Percentiles rank a stretch among this genome's conserved stretches.
Conservation (phyloP, 2,329 filamentous ascomycete species). For the Cryphonectria carpinicola region DNA sequence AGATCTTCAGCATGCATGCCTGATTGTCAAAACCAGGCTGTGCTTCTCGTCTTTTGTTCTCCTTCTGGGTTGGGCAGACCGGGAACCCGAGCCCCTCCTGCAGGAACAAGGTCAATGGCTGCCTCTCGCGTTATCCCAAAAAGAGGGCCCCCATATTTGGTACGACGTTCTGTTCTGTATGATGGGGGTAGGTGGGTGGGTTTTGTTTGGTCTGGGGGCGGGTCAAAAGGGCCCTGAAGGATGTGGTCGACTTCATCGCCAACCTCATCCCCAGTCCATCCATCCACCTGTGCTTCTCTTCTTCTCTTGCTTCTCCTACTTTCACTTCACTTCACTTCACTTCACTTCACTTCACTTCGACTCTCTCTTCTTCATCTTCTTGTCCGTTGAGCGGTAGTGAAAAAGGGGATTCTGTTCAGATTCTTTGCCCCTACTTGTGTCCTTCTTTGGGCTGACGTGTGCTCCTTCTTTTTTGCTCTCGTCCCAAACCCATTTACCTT, state of each 20-base stretch:
- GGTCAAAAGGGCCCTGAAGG: not conserved
- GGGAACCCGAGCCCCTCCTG: not conserved
- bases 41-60: not conserved
- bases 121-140: not conserved
- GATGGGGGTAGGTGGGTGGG: not conserved
- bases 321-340: not conserved
- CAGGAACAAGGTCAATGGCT: slow-evolving; percentile 4
- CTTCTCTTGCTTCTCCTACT: not conserved
- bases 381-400: not conserved
- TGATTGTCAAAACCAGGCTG: not conserved
- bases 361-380: not conserved
- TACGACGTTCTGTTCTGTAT: not conserved
- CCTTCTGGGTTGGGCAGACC: slow-evolving; percentile 1
- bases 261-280: not conserved
- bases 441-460: slow-evolving; percentile 7
- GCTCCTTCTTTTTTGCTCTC: not conserved
- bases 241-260: slow-evolving; percentile 4
- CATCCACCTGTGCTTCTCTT: not conserved
- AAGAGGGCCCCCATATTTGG: not conserved
- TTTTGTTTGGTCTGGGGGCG: not conserved
- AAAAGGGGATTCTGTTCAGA: not conserved
- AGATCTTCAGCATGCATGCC: not conserved
- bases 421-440: not conserved
- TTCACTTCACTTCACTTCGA: not conserved
- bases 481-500: not conserved